Percentiles rank a stretch among this genome's conserved stretches.
Conservation (phyloP, 768 basidiomycete species). For the Psilocybe subaeruginosa region DNA sequence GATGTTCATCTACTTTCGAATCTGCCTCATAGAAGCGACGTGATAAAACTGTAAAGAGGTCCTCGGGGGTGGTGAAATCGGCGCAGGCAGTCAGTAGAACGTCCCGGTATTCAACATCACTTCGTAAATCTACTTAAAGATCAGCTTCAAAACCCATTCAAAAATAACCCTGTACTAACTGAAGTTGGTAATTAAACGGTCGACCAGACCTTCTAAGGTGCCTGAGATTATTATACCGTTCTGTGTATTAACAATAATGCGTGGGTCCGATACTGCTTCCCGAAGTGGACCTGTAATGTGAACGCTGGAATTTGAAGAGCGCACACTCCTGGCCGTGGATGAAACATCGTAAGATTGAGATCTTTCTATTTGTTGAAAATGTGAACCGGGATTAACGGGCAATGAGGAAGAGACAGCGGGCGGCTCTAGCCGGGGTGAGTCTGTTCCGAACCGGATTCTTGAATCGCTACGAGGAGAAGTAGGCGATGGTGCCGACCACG, state of each 20-base stretch:
- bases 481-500: neutral
- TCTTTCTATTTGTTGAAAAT: slow-evolving; percentile 6
- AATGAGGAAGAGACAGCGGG: slow-evolving; percentile 15
- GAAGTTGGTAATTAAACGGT: slow-evolving; percentile 38
- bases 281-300: slow-evolving; percentile 19
- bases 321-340: slow-evolving; percentile 20
- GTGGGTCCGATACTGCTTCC: slow-evolving; percentile 28
- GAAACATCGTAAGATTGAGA: slow-evolving; percentile 8
- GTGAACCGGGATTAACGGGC: slow-evolving; percentile 2
- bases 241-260: slow-evolving; percentile 28
- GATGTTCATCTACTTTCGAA: slow-evolving; percentile 16
- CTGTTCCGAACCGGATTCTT: neutral
- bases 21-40: slow-evolving; percentile 42
- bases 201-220: slow-evolving; percentile 45
- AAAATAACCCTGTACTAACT: slow-evolving; percentile 24
- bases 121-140: slow-evolving; percentile 28
- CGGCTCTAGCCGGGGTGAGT: slow-evolving; percentile 12
- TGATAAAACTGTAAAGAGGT: slow-evolving; percentile 38
- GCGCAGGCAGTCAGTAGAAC: slow-evolving; percentile 43
- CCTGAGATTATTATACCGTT: slow-evolving; percentile 37
- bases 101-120: slow-evolving; percentile 40
- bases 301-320: slow-evolving; percentile 22
- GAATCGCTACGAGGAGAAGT: slow-evolving; percentile 4
- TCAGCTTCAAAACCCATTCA: neutral
- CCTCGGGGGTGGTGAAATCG: slow-evolving; percentile 45